phyloP scores from a whole-genome alignment of 495 filamentous ascomycete species.

The Hypoxylon subgilvum region DNA sequence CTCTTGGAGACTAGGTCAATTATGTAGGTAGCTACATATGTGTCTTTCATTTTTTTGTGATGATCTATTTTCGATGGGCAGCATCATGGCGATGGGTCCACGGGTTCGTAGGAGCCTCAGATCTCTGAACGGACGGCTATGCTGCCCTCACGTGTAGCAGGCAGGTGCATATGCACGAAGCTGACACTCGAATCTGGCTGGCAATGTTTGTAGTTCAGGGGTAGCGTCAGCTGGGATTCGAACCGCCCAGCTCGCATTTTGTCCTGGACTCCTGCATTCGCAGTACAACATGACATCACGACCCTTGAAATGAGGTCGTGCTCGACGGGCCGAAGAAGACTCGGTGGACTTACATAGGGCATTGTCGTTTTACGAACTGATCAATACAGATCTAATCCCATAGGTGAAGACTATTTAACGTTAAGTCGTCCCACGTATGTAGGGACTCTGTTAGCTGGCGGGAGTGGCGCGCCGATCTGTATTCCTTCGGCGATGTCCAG shows the following conservation, averaged over 20 bases:
- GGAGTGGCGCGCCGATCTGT: slow-evolving; percentile 35
- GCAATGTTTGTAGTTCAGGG: slow-evolving; percentile 5
- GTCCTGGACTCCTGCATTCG: slow-evolving; percentile 8
- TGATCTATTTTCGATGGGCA: not conserved
- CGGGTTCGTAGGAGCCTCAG: not conserved
- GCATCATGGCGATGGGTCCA: not conserved
- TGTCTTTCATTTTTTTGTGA: not conserved
- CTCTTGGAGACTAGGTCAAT: not conserved
- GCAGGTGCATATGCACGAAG: slow-evolving; percentile 8
- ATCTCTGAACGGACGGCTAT: not conserved
- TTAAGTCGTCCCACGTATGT: slow-evolving; percentile 14
- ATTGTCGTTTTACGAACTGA: not conserved
- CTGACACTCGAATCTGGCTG: slow-evolving; percentile 19
- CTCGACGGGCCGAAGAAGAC: not conserved
- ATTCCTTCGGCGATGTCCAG: slow-evolving; percentile 34
- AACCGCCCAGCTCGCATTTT: slow-evolving; percentile 20
- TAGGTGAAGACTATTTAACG: no score
- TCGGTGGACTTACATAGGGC: not conserved
- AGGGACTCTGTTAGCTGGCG: slow-evolving; percentile 17
- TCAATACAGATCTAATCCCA: slow-evolving; percentile 11
- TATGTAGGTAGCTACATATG: no score
- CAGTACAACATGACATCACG: slow-evolving; percentile 3
- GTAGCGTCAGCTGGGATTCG: slow-evolving; percentile 13
- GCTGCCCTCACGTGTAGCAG: slow-evolving; percentile 13
- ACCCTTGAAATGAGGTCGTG: not conserved